Evolutionary conservation across 164 flowering plant genomes (phyloP).

Genomic region (Houttuynia cordata): DNA sequence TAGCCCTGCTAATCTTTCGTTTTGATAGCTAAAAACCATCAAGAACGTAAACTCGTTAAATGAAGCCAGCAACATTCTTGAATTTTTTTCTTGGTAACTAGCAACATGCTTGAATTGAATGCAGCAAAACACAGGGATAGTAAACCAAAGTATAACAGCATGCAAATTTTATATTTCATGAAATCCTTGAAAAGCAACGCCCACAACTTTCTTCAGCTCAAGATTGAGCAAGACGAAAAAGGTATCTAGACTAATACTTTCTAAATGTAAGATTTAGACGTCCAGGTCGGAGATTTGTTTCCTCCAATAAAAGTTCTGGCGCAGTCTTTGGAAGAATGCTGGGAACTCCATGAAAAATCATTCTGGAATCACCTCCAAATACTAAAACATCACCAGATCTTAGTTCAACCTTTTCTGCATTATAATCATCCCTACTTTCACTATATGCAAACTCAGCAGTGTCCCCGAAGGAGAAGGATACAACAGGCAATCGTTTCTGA

Average conservation of each 20-base stretch:
- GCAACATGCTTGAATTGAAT: too few species aligned
- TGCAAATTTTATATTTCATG: too few species aligned
- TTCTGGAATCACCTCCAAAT: constrained; percentile 83
- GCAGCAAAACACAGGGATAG: too few species aligned
- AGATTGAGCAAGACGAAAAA: too few species aligned
- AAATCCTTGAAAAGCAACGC: too few species aligned
- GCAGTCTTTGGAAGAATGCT: constrained; percentile 43
- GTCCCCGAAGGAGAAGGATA: constrained; percentile 83
- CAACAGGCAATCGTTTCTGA: constrained; percentile 54
- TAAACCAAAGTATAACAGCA: too few species aligned
- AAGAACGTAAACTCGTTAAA: too few species aligned
- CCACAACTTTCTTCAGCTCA: too few species aligned
- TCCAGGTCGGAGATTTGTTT: constrained; percentile 58
- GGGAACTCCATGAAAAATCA: constrained; percentile 65
- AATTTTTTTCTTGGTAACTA: too few species aligned
- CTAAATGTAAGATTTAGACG: constrained; percentile 82
- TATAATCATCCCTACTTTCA: constrained; percentile 33
- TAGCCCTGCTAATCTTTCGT: too few species aligned
- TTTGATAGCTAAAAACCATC: too few species aligned
- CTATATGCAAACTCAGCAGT: constrained; percentile 65
- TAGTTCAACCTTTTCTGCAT: constrained; percentile 38
- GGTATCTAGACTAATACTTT: constrained; percentile 21
- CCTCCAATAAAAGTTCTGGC: constrained; percentile 36
- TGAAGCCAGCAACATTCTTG: too few species aligned
- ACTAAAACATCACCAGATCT: constrained; percentile 82